A percentile compares a stretch with the other conserved stretches of the same genome.
phyloP scores from a whole-genome alignment of 2,329 filamentous ascomycete species.

The Colletotrichum truncatum region DNA sequence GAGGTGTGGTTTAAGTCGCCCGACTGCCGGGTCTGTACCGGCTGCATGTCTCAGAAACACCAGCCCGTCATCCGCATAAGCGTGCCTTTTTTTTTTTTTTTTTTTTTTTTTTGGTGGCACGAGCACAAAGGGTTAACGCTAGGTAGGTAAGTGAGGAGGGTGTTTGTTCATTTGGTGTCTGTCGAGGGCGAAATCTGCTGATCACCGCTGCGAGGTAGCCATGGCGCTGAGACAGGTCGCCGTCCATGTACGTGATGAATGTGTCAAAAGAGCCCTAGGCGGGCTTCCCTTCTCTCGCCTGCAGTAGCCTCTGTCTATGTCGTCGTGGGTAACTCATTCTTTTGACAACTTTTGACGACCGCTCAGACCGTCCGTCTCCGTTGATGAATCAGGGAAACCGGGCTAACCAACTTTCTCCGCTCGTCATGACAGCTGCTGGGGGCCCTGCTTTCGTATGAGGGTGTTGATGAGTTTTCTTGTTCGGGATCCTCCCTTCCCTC shows the following conservation, averaged over 20 bases:
- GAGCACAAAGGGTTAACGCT: too few relatives aligned
- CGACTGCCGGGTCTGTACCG: neutral
- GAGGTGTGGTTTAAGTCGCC: neutral
- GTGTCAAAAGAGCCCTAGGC: too few relatives aligned
- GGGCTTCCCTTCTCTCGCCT: neutral
- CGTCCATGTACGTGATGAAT: constrained; percentile 5
- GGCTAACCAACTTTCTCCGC: too few relatives aligned
- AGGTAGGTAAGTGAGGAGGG: neutral
- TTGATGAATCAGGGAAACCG: neutral
- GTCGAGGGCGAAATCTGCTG: neutral
- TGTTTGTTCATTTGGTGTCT: neutral
- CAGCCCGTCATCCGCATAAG: neutral
- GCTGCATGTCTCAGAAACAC: constrained; percentile 1
- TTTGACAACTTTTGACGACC: neutral
- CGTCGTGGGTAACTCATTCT: neutral
- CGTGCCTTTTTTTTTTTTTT: neutral
- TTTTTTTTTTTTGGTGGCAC: too few relatives aligned
- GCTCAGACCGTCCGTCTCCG: neutral
- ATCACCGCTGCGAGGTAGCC: constrained; percentile 11
- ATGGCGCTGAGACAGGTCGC: constrained; percentile 13
- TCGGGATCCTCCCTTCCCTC: too few relatives aligned
- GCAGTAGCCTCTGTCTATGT: neutral
- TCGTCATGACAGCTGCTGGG: neutral
- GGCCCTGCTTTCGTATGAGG: neutral
- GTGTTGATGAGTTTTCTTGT: neutral